phyloP scores from a whole-genome alignment of 2,329 filamentous ascomycete genomes.

The Nigrospora osmanthi region DNA sequence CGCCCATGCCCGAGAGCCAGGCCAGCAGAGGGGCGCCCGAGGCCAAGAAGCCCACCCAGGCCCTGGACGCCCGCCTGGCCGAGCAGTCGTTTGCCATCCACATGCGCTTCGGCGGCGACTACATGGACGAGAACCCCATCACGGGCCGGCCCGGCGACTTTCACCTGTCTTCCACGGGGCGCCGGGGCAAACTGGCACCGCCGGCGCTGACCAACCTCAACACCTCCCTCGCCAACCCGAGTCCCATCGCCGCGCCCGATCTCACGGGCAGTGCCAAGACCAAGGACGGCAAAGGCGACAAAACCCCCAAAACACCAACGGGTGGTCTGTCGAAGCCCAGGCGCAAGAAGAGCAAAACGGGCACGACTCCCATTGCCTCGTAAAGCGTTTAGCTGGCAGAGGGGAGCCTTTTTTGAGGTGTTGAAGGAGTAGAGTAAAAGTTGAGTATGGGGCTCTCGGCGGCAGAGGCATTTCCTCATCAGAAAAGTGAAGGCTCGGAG shows the following conservation, averaged over 20 bases:
- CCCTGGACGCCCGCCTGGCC: slow-evolving; percentile 29
- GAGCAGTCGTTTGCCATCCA: slow-evolving; percentile 53
- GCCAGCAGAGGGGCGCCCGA: slow-evolving; percentile 2
- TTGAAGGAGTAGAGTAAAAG: too few relatives aligned
- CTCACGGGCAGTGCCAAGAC: neutral
- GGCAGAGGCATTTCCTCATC: too few relatives aligned
- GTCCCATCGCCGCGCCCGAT: neutral
- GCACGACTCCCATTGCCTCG: slow-evolving; percentile 14
- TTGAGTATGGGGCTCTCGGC: too few relatives aligned
- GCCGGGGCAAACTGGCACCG: slow-evolving; percentile 32
- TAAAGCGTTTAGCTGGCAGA: slow-evolving; percentile 7
- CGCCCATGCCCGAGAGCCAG: slow-evolving; percentile 32
- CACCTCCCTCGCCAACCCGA: slow-evolving; percentile 8
- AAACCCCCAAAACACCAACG: slow-evolving; percentile 25
- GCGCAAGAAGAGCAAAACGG: slow-evolving; percentile 26
- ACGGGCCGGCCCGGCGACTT: slow-evolving; percentile 59
- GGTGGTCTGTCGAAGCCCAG: slow-evolving; percentile 23
- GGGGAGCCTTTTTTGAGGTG: too few relatives aligned
- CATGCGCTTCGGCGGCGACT: slow-evolving; percentile 53
- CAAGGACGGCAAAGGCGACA: slow-evolving; percentile 8
- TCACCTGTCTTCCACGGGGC: slow-evolving; percentile 54
- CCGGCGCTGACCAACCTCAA: slow-evolving; percentile 13
- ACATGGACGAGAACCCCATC: slow-evolving; percentile 62
- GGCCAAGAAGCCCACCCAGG: slow-evolving; percentile 5
- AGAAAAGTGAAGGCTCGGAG: too few relatives aligned